Conservation (phyloP, 140 eudicot genomes). For the Flaveria floridana region DNA sequence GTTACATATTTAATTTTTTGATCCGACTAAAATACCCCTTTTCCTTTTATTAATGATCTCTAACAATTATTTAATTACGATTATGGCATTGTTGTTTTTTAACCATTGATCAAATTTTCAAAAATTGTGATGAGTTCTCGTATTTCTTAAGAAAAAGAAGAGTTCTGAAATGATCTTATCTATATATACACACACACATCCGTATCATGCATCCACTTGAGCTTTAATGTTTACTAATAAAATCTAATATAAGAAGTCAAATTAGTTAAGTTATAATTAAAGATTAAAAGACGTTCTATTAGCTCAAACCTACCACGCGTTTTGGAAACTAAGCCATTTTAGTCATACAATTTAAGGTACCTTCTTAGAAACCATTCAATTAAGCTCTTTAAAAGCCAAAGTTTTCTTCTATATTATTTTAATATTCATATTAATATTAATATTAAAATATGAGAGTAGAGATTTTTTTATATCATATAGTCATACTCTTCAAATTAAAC, state of each 20-base stretch:
- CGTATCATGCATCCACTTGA: background rate
- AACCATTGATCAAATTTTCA: no score
- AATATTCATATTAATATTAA: background rate
- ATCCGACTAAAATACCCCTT: no score
- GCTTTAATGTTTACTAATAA: background rate
- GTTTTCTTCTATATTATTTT: background rate
- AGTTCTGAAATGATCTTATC: no score
- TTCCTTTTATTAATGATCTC: no score
- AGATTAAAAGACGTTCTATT: background rate
- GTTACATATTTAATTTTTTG: no score
- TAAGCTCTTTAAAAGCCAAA: background rate
- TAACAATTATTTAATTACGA: no score
- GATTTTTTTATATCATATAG: background rate
- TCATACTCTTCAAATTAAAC: background rate
- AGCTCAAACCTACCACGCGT: conserved; percentile 31
- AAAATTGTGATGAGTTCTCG: no score
- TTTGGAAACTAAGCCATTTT: conserved; percentile 23
- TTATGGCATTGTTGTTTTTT: no score
- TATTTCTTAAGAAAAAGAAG: no score
- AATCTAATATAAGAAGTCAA: background rate
- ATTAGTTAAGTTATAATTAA: no score
- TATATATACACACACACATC: no score
- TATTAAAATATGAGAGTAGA: background rate
- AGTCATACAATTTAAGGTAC: conserved; percentile 1
- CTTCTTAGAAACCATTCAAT: conserved; percentile 29